These are phyloP conservation scores for Ophiocordyceps camponoti-saundersi DNA, from an alignment of 2,329 filamentous ascomycete genomes.

Conservation along the genomic window DNA sequence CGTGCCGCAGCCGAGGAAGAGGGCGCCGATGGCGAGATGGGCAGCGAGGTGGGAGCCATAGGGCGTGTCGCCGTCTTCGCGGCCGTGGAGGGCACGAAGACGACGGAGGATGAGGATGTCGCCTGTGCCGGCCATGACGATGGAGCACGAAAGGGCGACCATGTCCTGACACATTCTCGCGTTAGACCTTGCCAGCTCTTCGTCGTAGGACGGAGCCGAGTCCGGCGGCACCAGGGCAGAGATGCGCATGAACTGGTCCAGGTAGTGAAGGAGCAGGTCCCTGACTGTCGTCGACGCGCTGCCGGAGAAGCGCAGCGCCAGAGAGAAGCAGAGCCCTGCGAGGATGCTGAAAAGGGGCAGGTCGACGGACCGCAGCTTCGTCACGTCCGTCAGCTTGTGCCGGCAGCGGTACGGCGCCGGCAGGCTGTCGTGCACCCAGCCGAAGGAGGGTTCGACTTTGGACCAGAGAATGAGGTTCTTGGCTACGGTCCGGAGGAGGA, in stretches of 20 bases:
- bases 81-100: slow-evolving; percentile 73
- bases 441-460: slow-evolving; percentile 51
- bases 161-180: slow-evolving; percentile 85
- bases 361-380: slow-evolving; percentile 58
- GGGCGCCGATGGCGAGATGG: slow-evolving; percentile 76
- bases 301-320: slow-evolving; percentile 59
- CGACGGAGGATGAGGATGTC: slow-evolving; percentile 74
- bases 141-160: slow-evolving; percentile 63
- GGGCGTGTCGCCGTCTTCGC: slow-evolving; percentile 65
- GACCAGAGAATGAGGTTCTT: slow-evolving; percentile 91
- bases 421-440: slow-evolving; percentile 62
- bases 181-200: slow-evolving; percentile 65
- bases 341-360: slow-evolving; percentile 88
- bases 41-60: slow-evolving; percentile 90
- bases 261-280: slow-evolving; percentile 66
- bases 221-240: slow-evolving; percentile 36
- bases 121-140: slow-evolving; percentile 91
- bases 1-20: slow-evolving; percentile 87
- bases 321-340: slow-evolving; percentile 69
- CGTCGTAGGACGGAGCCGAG: slow-evolving; percentile 48
- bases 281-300: slow-evolving; percentile 54
- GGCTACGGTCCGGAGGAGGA: slow-evolving; percentile 76
- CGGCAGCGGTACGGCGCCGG: slow-evolving; percentile 50
- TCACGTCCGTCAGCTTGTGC: slow-evolving; percentile 40
- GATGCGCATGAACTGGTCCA: slow-evolving; percentile 74